Conservation (phyloP, 2,329 filamentous ascomycete species). For the Grosmannia serpens region DNA sequence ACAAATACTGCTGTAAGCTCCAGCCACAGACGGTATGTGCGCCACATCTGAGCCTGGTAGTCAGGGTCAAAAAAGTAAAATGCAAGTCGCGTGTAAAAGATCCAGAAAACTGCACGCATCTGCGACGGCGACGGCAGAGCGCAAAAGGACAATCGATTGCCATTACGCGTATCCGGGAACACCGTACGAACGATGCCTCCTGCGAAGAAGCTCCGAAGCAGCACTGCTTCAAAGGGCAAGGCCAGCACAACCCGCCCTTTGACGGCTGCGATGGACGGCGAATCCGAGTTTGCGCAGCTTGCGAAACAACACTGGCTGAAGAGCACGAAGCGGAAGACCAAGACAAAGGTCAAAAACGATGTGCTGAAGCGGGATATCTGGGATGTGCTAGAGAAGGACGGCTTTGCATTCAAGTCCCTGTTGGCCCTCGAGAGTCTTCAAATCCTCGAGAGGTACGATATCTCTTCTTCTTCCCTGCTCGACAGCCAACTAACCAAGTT, state of each 20-base stretch:
- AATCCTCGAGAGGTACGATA: conserved; percentile 64
- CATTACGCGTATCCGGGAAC: neutral
- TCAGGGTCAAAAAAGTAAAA: neutral
- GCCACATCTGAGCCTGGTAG: neutral
- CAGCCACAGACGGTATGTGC: conserved; percentile 5
- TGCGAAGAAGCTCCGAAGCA: conserved; percentile 46
- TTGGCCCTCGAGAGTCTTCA: conserved; percentile 82
- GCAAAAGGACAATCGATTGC: neutral
- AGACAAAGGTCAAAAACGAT: conserved; percentile 68
- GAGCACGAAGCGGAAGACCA: conserved; percentile 44
- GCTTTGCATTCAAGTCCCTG: conserved; percentile 66
- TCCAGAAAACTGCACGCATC: neutral
- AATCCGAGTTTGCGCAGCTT: conserved; percentile 61
- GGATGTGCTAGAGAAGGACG: conserved; percentile 73
- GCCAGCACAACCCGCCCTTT: conserved; percentile 9
- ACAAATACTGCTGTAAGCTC: neutral
- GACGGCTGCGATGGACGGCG: conserved; percentile 56
- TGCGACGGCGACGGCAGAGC: neutral
- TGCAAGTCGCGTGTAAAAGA: neutral
- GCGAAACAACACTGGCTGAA: conserved; percentile 81
- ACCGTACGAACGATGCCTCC: conserved; percentile 35
- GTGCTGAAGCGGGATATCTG: conserved; percentile 81
- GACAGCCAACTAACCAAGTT: neutral
- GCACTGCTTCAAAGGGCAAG: conserved; percentile 30
- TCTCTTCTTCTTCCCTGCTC: neutral